Base-by-base conservation (phyloP, 202 grass and related monocot species). In the Cymbopogon flexuosus region DNA sequence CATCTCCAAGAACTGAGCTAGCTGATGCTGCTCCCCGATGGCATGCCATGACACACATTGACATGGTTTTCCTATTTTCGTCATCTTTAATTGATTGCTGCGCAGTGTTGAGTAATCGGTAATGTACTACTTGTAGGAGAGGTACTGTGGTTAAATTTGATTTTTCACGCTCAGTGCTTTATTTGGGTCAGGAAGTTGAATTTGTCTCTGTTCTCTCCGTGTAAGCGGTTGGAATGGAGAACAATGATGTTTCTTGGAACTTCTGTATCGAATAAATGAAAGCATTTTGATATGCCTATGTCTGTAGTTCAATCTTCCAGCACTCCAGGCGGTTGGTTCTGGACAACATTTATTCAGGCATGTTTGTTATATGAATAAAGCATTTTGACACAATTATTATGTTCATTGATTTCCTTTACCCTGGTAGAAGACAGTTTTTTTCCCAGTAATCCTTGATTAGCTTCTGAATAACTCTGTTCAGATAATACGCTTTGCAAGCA, bases 1-100 rank as follows among this genome's bases (percentile, higher is more conserved):
- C 69, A 72, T 83, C 69, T 87, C 71, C 1, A 92, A 88, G 63
- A 88, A 73, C 71, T 96, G 68, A 96, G 62, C 6, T 37, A 37
- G 36, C 36, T 37, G 4, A 39, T 39, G 36, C 36, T 64, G 64
- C 77, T 41, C 21, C 34, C 41, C 30, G 10, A 19, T 9, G 5
- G 66, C 65, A 13, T 35, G 33, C 47, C 45, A 62, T 12, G 15
- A 18, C 18, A 18, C 21, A 40, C 36, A n/a, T 52, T 45, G 62
- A 31, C 69, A 73, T 74, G 62, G 52, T 70, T 62, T 18, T 72
- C 19, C 0, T 31, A 54, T 58, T 78, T 57, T 65, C 15, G 21
- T 73, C 18, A 72, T 72, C 4, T 18, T 72, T 34, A 4, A 31
- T 72, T 33, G 8, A 33, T 49, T 46, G 2, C 73, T 43, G 43